A percentile compares a stretch with the other conserved stretches of the same genome.
Evolutionary conservation across 2,329 filamentous ascomycete genomes (phyloP).

Genomic region (Colletotrichum truncatum): DNA sequence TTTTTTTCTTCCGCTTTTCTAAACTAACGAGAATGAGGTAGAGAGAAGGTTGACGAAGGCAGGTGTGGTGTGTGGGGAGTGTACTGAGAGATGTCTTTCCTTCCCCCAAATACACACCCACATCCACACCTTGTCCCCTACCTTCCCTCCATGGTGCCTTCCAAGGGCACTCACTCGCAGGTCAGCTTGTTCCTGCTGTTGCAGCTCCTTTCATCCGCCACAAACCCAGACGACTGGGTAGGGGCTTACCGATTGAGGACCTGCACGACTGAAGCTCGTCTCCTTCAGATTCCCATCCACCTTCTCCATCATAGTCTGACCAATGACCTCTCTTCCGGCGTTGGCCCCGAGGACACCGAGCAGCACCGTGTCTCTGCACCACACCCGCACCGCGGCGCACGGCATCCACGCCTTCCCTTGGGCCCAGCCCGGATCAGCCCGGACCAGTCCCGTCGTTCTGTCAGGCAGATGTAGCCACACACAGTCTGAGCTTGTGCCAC

Average conservation of each 20-base stretch:
- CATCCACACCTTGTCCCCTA: not conserved
- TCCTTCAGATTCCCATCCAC: not conserved
- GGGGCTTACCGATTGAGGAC: not conserved
- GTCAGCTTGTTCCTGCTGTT: not conserved
- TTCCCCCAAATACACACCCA: not conserved
- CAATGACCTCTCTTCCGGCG: slow-evolving; percentile 4
- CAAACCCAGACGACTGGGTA: slow-evolving; percentile 7
- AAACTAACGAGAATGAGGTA: too few relatives aligned
- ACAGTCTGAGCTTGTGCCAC: not conserved
- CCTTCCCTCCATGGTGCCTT: too few relatives aligned
- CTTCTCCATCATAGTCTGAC: not conserved
- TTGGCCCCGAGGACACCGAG: slow-evolving; percentile 1
- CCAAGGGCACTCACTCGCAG: not conserved
- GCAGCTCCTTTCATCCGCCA: slow-evolving; percentile 3
- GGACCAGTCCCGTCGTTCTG: not conserved
- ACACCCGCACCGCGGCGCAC: not conserved
- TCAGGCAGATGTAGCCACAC: not conserved
- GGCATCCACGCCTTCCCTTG: not conserved
- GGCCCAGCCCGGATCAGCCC: not conserved
- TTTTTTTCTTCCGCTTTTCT: too few relatives aligned
- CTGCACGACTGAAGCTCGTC: not conserved
- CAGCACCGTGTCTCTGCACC: slow-evolving; percentile 5
- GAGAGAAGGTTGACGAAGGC: too few relatives aligned
- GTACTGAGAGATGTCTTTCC: too few relatives aligned
- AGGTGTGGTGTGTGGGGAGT: too few relatives aligned